Evolutionary conservation across 768 basidiomycete genomes (phyloP).

Genomic region (Mycena floridula): DNA sequence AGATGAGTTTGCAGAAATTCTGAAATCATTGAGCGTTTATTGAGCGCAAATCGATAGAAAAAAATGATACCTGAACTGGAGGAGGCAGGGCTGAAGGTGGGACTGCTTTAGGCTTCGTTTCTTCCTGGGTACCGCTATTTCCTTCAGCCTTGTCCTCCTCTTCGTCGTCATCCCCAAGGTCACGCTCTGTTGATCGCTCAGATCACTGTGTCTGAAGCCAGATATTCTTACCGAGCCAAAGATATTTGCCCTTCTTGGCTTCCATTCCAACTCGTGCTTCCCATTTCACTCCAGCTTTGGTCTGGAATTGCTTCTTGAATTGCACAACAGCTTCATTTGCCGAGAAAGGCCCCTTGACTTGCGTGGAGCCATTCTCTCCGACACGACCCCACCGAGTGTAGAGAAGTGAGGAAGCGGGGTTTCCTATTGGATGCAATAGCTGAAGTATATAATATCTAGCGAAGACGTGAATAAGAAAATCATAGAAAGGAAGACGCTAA

Average conservation of each 20-base stretch:
- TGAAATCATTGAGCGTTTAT: slow-evolving; percentile 10
- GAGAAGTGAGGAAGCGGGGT: slow-evolving; percentile 26
- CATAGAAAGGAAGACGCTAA: slow-evolving; percentile 14
- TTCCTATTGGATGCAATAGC: slow-evolving; percentile 43
- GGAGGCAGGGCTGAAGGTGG: slow-evolving; percentile 38
- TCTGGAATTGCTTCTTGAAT: slow-evolving; percentile 58
- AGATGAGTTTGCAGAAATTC: slow-evolving; percentile 46
- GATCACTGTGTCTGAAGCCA: too few relatives aligned
- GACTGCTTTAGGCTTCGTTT: slow-evolving; percentile 25
- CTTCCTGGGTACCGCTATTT: slow-evolving; percentile 14
- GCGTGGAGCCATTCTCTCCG: slow-evolving; percentile 46
- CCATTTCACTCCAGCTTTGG: slow-evolving; percentile 46
- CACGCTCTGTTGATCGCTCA: slow-evolving; percentile 49
- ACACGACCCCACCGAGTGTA: slow-evolving; percentile 61
- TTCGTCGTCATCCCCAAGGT: slow-evolving; percentile 46
- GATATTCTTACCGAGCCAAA: slow-evolving; percentile 53
- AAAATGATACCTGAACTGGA: slow-evolving; percentile 36
- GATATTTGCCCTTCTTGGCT: slow-evolving; percentile 52
- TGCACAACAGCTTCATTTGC: slow-evolving; percentile 33
- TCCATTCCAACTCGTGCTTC: slow-evolving; percentile 44
- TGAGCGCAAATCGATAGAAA: not conserved
- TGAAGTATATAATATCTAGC: slow-evolving; percentile 55
- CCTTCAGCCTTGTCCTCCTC: slow-evolving; percentile 27
- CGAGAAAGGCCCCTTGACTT: slow-evolving; percentile 47
- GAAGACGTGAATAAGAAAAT: not conserved